Conservation (phyloP, 1,139 yeast genomes). For the Lodderomyces metapsilosis region DNA sequence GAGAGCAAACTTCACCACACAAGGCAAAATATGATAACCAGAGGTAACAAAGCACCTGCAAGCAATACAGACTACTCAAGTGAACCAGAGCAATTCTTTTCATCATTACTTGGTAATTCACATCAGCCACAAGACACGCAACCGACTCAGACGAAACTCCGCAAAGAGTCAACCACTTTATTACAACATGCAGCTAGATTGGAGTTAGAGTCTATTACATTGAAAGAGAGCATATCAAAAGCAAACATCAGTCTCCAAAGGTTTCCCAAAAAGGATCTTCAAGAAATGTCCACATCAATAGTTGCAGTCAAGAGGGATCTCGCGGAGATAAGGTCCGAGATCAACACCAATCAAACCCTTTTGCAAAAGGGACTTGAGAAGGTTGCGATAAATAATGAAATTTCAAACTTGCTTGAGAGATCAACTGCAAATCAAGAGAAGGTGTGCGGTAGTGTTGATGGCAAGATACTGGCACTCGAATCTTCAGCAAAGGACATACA, state of each 20-base stretch:
- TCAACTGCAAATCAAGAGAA: constrained; percentile 1
- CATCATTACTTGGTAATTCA: background rate
- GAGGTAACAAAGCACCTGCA: background rate
- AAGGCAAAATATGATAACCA: too few species aligned
- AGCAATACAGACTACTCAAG: constrained; percentile 1
- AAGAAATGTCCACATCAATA: background rate
- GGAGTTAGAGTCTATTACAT: constrained; percentile 31
- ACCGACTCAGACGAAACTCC: background rate
- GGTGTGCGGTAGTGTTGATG: background rate
- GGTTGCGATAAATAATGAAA: background rate
- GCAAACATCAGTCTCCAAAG: constrained; percentile 3
- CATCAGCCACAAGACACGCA: constrained; percentile 17
- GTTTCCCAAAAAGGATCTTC: background rate
- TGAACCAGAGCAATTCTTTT: constrained; percentile 1
- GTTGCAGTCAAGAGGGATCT: background rate
- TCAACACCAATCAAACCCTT: background rate
- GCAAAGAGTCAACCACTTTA: constrained; percentile 10
- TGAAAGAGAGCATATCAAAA: constrained; percentile 20
- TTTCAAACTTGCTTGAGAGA: background rate
- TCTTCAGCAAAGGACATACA: background rate
- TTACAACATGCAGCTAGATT: constrained; percentile 32
- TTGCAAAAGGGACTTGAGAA: background rate
- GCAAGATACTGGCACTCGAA: background rate
- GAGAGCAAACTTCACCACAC: too few species aligned
- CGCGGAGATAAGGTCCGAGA: background rate